Evolutionary conservation across 2,329 filamentous ascomycete species (phyloP), one percentile per base, ranked within the genome.

Genomic region (Hypoxylon sp.): DNA sequence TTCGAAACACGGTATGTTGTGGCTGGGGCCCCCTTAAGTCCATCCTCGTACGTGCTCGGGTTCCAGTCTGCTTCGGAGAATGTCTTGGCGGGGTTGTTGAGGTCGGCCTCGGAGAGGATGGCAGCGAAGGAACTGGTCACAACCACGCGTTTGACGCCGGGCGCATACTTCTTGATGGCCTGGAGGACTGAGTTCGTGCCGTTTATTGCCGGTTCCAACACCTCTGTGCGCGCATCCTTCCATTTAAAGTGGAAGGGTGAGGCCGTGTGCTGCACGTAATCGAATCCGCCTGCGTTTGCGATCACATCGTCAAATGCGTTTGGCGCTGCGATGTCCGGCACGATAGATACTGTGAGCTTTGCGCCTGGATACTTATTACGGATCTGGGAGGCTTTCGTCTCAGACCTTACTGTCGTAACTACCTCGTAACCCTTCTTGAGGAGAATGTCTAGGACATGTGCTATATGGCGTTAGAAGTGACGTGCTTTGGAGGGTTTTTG

Each of bases 311-410:
- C 89, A 77, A 97, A 97, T 63, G 94, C 93, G 61, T 86, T 85
- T 47, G 89, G 85, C 75, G 89, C 80, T 3, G 92, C 92, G 72
- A 97, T 92, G 76, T 97, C 93, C 17, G 91, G 88, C 24, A 97
- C 93, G 73, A 96, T 89, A 61, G 78, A 81, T 11, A 86, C 81
- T 33, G 80, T 74, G 17, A 90, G 84, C 33, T 81, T 80, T 13
- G 83, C 81, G 19, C 78, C 77, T 1, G 84, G 80, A 75, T 87
- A 82, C 9, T 85, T 83, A 57, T 81, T 79, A 51, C 83, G 83
- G 68, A 89, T 85, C 72, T 82, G 82, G 48, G 81, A 72, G 17
- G 86, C 86, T 75, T 89, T 88, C 51, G 83, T 81, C 69, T 87
- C 82, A 50, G 82, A 83, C 50, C 87, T 84, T 59, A 88, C 86